These are phyloP conservation scores for Colletotrichum australisinense DNA, from an alignment of 2,329 filamentous ascomycete genomes.

Conservation along the genomic window DNA sequence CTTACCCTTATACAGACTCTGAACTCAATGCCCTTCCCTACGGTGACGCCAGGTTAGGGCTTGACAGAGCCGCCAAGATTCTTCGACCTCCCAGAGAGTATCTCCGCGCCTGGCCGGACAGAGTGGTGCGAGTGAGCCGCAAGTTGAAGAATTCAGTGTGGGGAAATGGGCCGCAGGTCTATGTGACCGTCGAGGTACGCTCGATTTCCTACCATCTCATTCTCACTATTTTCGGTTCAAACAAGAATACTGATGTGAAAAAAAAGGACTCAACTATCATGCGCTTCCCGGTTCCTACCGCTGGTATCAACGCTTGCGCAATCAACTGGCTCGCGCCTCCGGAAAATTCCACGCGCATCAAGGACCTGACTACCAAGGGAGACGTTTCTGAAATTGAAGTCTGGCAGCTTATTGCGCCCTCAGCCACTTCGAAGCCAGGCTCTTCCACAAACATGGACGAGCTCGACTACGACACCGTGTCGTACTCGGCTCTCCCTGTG, in stretches of 20 bases:
- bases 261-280: not conserved
- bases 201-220: not conserved
- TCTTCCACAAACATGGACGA: not conserved
- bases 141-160: not conserved
- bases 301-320: not conserved
- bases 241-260: not conserved
- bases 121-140: not conserved
- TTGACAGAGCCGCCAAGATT: not conserved
- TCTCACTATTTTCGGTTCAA: not conserved
- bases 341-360: not conserved
- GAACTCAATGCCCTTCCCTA: not conserved
- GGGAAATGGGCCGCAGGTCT: not conserved
- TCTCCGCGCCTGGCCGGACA: not conserved
- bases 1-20: not conserved
- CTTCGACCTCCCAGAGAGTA: not conserved
- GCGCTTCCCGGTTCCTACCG: not conserved
- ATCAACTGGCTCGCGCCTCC: not conserved
- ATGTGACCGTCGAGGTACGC: not conserved
- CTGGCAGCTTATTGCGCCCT: not conserved
- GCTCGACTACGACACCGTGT: constrained; percentile 19
- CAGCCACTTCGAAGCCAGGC: not conserved
- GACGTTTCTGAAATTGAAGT: not conserved
- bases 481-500: constrained; percentile 17
- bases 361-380: not conserved
- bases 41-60: not conserved